These are phyloP conservation scores for Trichoderma erinaceum DNA, from an alignment of 495 filamentous ascomycete genomes.

Conservation along the genomic window DNA sequence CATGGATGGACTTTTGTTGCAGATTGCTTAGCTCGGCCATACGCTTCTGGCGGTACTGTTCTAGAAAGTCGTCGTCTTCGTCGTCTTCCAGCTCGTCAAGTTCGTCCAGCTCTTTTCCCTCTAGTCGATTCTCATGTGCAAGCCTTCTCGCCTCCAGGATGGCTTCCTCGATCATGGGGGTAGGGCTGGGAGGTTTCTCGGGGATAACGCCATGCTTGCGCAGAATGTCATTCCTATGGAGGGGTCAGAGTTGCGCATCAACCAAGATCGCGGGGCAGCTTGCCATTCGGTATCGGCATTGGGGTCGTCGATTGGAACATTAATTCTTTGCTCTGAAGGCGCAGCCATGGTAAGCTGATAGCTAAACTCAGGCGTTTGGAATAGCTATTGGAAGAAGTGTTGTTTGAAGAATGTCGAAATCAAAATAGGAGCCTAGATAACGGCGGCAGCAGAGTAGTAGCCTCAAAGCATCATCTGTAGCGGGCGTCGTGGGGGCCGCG, in stretches of 20 bases:
- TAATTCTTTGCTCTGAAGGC: constrained; percentile 56
- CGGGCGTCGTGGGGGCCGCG: neutral
- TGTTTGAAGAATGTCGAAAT: neutral
- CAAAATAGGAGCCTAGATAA: neutral
- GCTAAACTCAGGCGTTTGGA: neutral
- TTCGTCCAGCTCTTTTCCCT: constrained; percentile 90
- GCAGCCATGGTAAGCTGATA: constrained; percentile 55
- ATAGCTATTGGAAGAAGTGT: neutral
- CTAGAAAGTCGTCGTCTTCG: constrained; percentile 86
- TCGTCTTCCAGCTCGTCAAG: constrained; percentile 85
- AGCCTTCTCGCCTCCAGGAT: constrained; percentile 69
- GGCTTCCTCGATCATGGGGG: constrained; percentile 94
- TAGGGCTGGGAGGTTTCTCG: constrained; percentile 90
- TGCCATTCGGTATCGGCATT: constrained; percentile 99
- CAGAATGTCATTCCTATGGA: constrained; percentile 90
- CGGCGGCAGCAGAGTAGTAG: neutral
- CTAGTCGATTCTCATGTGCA: constrained; percentile 83
- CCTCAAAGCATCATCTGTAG: neutral
- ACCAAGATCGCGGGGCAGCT: constrained; percentile 15
- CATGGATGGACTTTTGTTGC: constrained; percentile 67
- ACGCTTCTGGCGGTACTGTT: constrained; percentile 79
- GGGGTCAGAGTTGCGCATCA: constrained; percentile 12
- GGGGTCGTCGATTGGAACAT: constrained; percentile 85
- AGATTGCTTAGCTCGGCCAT: constrained; percentile 71
- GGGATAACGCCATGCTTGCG: constrained; percentile 94